Percentiles rank a stretch among this genome's conserved stretches.
phyloP scores from a whole-genome alignment of 495 filamentous ascomycete species.

The Penicillium bovifimosum region DNA sequence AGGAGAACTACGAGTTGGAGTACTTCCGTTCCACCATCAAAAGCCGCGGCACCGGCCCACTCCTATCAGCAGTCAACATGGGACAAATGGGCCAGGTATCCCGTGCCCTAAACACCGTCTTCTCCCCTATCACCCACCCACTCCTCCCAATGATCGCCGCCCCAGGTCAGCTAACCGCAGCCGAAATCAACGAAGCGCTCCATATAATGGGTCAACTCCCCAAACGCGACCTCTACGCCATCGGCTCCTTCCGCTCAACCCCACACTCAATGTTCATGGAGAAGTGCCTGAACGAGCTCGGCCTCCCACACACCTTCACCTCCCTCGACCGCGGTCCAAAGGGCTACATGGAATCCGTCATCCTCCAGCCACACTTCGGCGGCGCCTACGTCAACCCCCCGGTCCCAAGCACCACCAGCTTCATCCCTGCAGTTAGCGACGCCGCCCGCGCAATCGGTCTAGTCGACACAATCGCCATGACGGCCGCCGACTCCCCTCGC shows the following conservation, averaged over 20 bases:
- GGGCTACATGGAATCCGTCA: conserved; percentile 58
- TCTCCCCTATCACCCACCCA: conserved; percentile 81
- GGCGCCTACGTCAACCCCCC: conserved; percentile 75
- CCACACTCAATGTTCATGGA: conserved; percentile 79
- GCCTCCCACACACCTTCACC: conserved; percentile 72
- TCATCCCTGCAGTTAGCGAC: conserved; percentile 61
- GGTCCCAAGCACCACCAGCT: conserved; percentile 43
- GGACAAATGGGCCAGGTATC: conserved; percentile 77
- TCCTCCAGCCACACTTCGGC: conserved; percentile 66
- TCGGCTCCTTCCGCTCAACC: conserved; percentile 64
- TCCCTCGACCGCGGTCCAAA: conserved; percentile 66
- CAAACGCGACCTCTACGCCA: conserved; percentile 72
- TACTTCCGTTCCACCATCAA: conserved; percentile 78
- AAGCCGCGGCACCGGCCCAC: conserved; percentile 56
- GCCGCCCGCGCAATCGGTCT: conserved; percentile 70
- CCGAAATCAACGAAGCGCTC: conserved; percentile 74
- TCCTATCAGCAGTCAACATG: conserved; percentile 81
- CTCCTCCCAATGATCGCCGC: conserved; percentile 78
- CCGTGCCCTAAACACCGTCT: conserved; percentile 72
- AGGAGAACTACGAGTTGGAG: conserved; percentile 82
- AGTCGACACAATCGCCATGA: conserved; percentile 72
- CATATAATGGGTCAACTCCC: conserved; percentile 75
- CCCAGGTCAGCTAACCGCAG: conserved; percentile 74
- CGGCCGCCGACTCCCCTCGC: conserved; percentile 27
- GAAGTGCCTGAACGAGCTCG: conserved; percentile 83